Evolutionary conservation across 805 yeast species (phyloP), one percentile per base, ranked within the genome.

Genomic region (Metschnikowia matae): DNA sequence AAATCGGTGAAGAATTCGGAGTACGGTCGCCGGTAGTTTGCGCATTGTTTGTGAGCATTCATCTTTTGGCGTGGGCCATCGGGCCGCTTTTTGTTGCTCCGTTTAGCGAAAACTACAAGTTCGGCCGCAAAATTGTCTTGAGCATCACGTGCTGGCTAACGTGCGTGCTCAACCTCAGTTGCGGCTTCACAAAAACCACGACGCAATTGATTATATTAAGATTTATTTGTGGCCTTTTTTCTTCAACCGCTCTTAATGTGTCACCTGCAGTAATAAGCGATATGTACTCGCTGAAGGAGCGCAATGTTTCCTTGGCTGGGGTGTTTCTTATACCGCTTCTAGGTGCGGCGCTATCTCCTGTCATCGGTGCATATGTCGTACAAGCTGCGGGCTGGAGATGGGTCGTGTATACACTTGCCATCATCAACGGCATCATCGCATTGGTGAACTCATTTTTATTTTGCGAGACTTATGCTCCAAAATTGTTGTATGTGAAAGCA

Each of bases 61-160:
- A 66, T 57, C 58, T 71, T 21, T 54, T 71, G 29, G 71, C 75
- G 3, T 71, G 72, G 70, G 75, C 75, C 2, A 36, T 71, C 8
- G 75, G 75, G 2, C 76, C 76, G 1, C 59, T 71, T 34, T 38
- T 70, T 15, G 66, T 71, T 40, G 71, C 76, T 2, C 76, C 76
- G 3, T 57, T 71, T 33, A 66, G 71, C 44, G 75, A 71, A 53
- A 63, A 62, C 34, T 73, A 69, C 45, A 54, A 55, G n/a, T 59
- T 69, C 31, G 76, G 76, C 1, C 56, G 76, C 40, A 66, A 64
- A 50, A 55, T 65, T 2, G 65, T 71, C 4, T 55, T 71, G 29
- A 68, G 68, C 44, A 42, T 61, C 7, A 62, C 72, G 2, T 64
- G 70, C 41, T 71, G 74, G 73, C 47, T 70, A 44, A 55, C 66